Percentiles rank a stretch among this genome's conserved stretches.
Evolutionary conservation across 1,284 basidiomycete genomes (phyloP).

Genomic region (Ustilago shanxiensis): DNA sequence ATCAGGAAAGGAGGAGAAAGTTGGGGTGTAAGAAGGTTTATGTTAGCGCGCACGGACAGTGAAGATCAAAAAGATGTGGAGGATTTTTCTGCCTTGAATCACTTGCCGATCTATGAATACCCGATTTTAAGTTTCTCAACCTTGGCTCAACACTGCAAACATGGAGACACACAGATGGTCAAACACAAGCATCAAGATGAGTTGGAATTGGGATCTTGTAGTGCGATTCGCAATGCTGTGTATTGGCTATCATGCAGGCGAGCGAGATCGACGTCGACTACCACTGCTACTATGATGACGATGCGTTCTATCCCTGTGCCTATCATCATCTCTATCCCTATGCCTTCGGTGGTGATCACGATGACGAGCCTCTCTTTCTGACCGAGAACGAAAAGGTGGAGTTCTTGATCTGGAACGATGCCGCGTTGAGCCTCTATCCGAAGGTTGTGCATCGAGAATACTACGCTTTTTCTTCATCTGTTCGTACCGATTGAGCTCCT

Average conservation of each 20-base stretch:
- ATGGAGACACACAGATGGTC: too few relatives aligned
- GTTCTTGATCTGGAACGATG: conserved; percentile 6
- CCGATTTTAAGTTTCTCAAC: too few relatives aligned
- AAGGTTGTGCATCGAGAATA: conserved; percentile 11
- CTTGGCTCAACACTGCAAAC: not conserved
- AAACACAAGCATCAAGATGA: not conserved
- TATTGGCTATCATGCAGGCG: not conserved
- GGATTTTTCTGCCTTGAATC: not conserved
- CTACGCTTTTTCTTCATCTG: conserved; percentile 27
- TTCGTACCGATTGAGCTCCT: conserved; percentile 37
- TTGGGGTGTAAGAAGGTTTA: too few relatives aligned
- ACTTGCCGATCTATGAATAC: too few relatives aligned
- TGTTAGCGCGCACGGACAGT: too few relatives aligned
- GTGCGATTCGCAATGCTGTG: too few relatives aligned
- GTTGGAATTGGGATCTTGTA: too few relatives aligned
- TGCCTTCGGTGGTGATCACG: not conserved
- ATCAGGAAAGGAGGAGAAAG: not conserved
- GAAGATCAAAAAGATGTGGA: not conserved
- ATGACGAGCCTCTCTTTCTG: not conserved
- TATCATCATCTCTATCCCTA: conserved; percentile 6
- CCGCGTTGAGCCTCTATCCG: not conserved
- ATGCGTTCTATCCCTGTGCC: not conserved
- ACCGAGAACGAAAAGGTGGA: conserved; percentile 3
- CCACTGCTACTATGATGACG: not conserved
- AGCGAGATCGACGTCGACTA: conserved; percentile 23